A percentile compares a stretch with the other conserved stretches of the same genome.
phyloP scores from a whole-genome alignment of 2,329 filamentous ascomycete genomes.

The Pezicula radicicola region DNA sequence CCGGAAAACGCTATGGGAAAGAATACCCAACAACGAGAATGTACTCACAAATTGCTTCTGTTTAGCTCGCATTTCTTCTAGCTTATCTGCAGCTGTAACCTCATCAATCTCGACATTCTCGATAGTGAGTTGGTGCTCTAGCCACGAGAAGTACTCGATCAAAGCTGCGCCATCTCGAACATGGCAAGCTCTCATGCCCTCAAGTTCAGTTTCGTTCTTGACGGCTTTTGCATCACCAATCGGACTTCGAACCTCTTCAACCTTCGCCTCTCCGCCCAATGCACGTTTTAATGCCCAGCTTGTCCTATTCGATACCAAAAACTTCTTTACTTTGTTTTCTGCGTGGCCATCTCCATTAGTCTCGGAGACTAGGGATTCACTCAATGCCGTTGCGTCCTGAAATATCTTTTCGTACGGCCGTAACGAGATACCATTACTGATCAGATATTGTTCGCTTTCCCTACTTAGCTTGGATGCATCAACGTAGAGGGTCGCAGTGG shows the following conservation, averaged over 20 bases:
- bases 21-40: too few relatives aligned
- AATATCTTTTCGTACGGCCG: constrained; percentile 84
- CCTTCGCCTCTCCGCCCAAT: constrained; percentile 78
- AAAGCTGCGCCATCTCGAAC: constrained; percentile 89
- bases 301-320: constrained; percentile 80
- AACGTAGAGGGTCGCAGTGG: constrained; percentile 76
- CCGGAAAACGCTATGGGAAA: too few relatives aligned
- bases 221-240: constrained; percentile 89
- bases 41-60: constrained; percentile 62
- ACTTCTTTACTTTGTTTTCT: constrained; percentile 50
- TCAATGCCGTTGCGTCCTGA: constrained; percentile 67
- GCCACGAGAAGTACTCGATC: constrained; percentile 92
- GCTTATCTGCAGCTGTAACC: constrained; percentile 85
- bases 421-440: constrained; percentile 65
- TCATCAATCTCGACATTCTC: constrained; percentile 78
- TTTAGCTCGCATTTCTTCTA: constrained; percentile 70
- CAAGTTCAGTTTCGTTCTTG: constrained; percentile 86
- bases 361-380: constrained; percentile 37
- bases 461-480: constrained; percentile 73
- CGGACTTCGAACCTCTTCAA: constrained; percentile 84
- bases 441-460: constrained; percentile 68
- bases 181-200: constrained; percentile 92
- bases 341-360: constrained; percentile 29
- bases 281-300: constrained; percentile 91
- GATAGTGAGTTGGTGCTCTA: constrained; percentile 80